A percentile compares a stretch with the other conserved stretches of the same genome.
Evolutionary conservation across 164 flowering plant genomes (phyloP).

Genomic region (Malania oleifera): DNA sequence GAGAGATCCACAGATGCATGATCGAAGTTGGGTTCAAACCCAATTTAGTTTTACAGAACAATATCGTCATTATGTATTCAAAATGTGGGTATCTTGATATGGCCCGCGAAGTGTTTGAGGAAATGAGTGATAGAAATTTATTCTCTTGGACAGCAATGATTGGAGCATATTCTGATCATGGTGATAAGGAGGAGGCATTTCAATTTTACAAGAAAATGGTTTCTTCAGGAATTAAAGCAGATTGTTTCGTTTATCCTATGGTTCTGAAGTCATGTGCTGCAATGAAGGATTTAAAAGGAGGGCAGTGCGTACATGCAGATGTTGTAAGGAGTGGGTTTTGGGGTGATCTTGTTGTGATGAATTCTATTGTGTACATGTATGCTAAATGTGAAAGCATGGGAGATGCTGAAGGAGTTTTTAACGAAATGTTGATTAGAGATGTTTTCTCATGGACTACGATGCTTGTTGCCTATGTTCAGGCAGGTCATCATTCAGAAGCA

Average conservation of each 20-base stretch:
- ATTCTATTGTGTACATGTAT: slow-evolving; percentile 33
- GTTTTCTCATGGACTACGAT: slow-evolving; percentile 26
- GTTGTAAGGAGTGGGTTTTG: slow-evolving; percentile 18
- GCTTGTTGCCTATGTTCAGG: slow-evolving; percentile 23
- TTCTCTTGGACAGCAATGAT: slow-evolving; percentile 28
- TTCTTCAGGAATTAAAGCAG: slow-evolving; percentile 16
- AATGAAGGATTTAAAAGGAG: slow-evolving; percentile 15
- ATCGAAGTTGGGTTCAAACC: slow-evolving; percentile 9
- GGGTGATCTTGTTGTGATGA: slow-evolving; percentile 26
- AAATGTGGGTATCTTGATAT: slow-evolving; percentile 13
- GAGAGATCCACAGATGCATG: slow-evolving; percentile 20
- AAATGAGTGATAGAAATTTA: slow-evolving; percentile 22
- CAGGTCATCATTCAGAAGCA: slow-evolving; percentile 15
- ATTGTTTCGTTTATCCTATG: slow-evolving; percentile 26
- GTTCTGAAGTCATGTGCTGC: slow-evolving; percentile 28
- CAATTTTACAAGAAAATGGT: slow-evolving; percentile 16
- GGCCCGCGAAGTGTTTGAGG: slow-evolving; percentile 18
- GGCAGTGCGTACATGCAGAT: slow-evolving; percentile 19
- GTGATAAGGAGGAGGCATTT: slow-evolving; percentile 11
- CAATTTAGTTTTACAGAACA: slow-evolving; percentile 17
- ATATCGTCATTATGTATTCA: slow-evolving; percentile 22
- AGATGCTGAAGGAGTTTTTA: slow-evolving; percentile 21
- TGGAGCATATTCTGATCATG: slow-evolving; percentile 19
- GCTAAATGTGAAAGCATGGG: slow-evolving; percentile 21
- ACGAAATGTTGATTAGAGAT: slow-evolving; percentile 20